phyloP scores from a whole-genome alignment of 345 rosid genomes.

The Lepidium aucheri region DNA sequence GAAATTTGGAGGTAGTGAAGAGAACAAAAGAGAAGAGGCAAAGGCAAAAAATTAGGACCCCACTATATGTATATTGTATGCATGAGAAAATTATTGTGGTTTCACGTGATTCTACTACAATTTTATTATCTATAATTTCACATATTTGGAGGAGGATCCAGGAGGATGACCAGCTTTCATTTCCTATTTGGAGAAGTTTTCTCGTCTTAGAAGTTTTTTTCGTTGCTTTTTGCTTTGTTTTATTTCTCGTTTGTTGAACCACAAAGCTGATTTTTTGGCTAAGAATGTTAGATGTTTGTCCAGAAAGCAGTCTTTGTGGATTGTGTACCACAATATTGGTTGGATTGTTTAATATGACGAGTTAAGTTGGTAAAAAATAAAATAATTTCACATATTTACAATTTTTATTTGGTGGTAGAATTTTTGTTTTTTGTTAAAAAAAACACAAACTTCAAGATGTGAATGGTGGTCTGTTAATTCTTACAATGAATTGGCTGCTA shows the following conservation, averaged over 20 bases:
- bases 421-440: neutral
- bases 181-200: no score
- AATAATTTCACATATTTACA: neutral
- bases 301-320: no score
- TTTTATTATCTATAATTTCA: neutral
- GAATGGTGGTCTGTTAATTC: constrained; percentile 10
- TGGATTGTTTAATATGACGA: no score
- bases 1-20: constrained; percentile 33
- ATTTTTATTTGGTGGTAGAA: neutral
- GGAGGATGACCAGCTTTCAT: no score
- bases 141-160: no score
- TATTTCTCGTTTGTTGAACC: no score
- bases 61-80: constrained; percentile 10
- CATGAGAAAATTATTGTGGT: constrained; percentile 27
- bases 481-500: constrained; percentile 4
- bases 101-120: constrained; percentile 30
- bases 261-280: no score
- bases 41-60: constrained; percentile 15
- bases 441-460: neutral
- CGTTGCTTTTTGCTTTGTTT: no score
- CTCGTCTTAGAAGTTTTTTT: no score
- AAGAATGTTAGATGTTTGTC: no score
- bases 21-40: constrained; percentile 33
- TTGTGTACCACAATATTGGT: no score
- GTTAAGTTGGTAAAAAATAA: no score